A percentile compares a stretch with the other conserved stretches of the same genome.
These are phyloP conservation scores for Syncephalastrum sp. DNA, from an alignment of 371 early-diverging fungal genomes.

Conservation along the genomic window DNA sequence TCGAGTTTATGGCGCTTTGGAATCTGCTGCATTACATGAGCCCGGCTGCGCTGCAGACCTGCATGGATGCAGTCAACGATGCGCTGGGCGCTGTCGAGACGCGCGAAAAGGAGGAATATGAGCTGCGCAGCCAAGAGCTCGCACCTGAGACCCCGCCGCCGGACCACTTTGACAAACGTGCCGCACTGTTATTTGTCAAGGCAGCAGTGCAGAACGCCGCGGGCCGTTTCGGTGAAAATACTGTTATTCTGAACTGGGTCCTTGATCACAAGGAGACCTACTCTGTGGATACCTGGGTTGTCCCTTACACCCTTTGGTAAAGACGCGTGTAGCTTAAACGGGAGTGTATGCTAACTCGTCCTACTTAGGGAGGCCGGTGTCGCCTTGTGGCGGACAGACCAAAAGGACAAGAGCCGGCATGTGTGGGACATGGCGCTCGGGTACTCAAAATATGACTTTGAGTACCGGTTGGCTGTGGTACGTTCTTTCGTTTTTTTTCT, in stretches of 20 bases:
- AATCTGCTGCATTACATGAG: conserved; percentile 52
- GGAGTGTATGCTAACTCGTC: not conserved
- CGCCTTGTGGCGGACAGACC: conserved; percentile 29
- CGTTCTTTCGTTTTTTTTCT: conserved; percentile 5
- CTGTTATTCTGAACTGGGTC: conserved; percentile 53
- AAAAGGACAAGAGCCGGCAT: conserved; percentile 29
- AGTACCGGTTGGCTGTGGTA: conserved; percentile 42
- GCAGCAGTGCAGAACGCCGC: conserved; percentile 34
- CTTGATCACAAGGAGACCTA: conserved; percentile 49
- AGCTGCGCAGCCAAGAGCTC: conserved; percentile 36
- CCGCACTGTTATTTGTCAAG: conserved; percentile 35
- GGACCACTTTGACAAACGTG: conserved; percentile 42
- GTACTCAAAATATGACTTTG: conserved; percentile 41
- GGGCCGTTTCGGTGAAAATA: conserved; percentile 19
- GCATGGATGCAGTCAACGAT: conserved; percentile 26
- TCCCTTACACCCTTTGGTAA: conserved; percentile 62
- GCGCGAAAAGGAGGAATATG: conserved; percentile 35
- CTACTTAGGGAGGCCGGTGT: conserved; percentile 33
- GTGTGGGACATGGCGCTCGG: conserved; percentile 42
- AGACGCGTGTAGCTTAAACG: conserved; percentile 11
- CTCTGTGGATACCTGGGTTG: conserved; percentile 50
- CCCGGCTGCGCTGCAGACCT: conserved; percentile 25
- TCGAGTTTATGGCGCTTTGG: conserved; percentile 63
- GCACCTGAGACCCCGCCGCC: conserved; percentile 38
- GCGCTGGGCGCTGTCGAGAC: conserved; percentile 30